Conservation (phyloP, 2,329 filamentous ascomycete genomes). For the Scytalidium lignicola region DNA sequence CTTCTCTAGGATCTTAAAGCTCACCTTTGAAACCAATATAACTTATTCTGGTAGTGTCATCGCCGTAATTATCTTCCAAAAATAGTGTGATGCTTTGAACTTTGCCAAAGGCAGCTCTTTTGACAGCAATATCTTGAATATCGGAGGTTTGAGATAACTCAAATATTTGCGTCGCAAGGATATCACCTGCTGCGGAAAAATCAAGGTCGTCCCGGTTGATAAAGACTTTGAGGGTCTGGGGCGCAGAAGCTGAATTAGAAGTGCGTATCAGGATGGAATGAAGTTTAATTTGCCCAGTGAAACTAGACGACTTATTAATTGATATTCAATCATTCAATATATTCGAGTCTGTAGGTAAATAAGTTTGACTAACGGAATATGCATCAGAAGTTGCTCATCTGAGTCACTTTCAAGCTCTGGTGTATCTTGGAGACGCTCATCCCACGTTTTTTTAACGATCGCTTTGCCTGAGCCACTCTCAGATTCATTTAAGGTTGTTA, state of each 20-base stretch:
- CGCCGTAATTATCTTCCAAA: slow-evolving; percentile 84
- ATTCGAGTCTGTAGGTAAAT: background rate
- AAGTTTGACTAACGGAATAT: slow-evolving; percentile 70
- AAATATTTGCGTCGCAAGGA: slow-evolving; percentile 67
- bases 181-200: slow-evolving; percentile 69
- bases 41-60: slow-evolving; percentile 68
- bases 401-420: slow-evolving; percentile 81
- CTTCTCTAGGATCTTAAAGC: slow-evolving; percentile 69
- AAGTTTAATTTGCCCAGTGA: slow-evolving; percentile 89
- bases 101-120: slow-evolving; percentile 81
- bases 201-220: slow-evolving; percentile 84
- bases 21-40: slow-evolving; percentile 91
- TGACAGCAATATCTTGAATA: slow-evolving; percentile 82
- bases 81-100: slow-evolving; percentile 82
- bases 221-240: slow-evolving; percentile 80
- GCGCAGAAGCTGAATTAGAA: slow-evolving; percentile 64
- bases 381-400: slow-evolving; percentile 92
- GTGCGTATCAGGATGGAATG: slow-evolving; percentile 85
- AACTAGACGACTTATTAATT: slow-evolving; percentile 48
- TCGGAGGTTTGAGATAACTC: slow-evolving; percentile 73
- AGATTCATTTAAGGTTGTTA: slow-evolving; percentile 81
- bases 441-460: slow-evolving; percentile 88
- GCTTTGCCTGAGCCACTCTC: slow-evolving; percentile 61
- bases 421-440: slow-evolving; percentile 63
- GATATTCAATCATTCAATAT: background rate